A percentile compares a stretch with the other conserved stretches of the same genome.
These are phyloP conservation scores for Coemansia sp. DNA, from an alignment of 192 early-diverging fungal species.

Conservation along the genomic window DNA sequence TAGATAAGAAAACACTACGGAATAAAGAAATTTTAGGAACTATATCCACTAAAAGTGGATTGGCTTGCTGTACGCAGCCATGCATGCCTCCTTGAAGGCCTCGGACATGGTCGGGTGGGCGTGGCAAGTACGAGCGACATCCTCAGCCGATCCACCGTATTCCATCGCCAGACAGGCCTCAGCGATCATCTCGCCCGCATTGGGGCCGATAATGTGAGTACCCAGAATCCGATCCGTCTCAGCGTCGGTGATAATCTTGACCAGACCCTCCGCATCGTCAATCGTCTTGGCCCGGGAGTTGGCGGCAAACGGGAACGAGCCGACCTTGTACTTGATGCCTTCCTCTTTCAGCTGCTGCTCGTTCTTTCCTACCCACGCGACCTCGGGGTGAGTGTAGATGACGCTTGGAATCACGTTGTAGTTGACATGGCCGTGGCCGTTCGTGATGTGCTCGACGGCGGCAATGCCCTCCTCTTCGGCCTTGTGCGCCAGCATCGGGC, in stretches of 20 bases:
- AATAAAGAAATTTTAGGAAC: neutral
- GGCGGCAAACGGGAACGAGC: slow-evolving; percentile 92
- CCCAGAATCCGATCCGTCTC: slow-evolving; percentile 96
- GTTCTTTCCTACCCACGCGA: slow-evolving; percentile 97
- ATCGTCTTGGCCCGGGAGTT: slow-evolving; percentile 99
- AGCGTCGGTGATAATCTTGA: slow-evolving; percentile 96
- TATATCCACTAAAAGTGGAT: slow-evolving; percentile 65
- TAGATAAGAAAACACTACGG: neutral
- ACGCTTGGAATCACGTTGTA: slow-evolving; percentile 97
- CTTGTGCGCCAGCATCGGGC: slow-evolving; percentile 99
- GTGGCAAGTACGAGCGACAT: slow-evolving; percentile 96
- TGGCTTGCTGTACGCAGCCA: slow-evolving; percentile 82
- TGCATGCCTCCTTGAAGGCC: slow-evolving; percentile 97
- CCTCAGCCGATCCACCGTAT: slow-evolving; percentile 97
- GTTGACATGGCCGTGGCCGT: slow-evolving; percentile 97
- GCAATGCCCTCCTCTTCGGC: slow-evolving; percentile 99
- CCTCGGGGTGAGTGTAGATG: slow-evolving; percentile 98
- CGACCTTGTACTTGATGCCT: slow-evolving; percentile 85
- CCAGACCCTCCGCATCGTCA: slow-evolving; percentile 85
- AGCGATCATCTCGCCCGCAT: slow-evolving; percentile 99
- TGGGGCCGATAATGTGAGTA: slow-evolving; percentile 97
- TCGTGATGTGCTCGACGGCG: slow-evolving; percentile 87
- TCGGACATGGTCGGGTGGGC: slow-evolving; percentile 96
- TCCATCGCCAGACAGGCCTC: slow-evolving; percentile 97
- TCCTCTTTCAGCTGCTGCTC: slow-evolving; percentile 89